phyloP scores from a whole-genome alignment of 2,329 filamentous ascomycete species.

The Penicillium sp. region DNA sequence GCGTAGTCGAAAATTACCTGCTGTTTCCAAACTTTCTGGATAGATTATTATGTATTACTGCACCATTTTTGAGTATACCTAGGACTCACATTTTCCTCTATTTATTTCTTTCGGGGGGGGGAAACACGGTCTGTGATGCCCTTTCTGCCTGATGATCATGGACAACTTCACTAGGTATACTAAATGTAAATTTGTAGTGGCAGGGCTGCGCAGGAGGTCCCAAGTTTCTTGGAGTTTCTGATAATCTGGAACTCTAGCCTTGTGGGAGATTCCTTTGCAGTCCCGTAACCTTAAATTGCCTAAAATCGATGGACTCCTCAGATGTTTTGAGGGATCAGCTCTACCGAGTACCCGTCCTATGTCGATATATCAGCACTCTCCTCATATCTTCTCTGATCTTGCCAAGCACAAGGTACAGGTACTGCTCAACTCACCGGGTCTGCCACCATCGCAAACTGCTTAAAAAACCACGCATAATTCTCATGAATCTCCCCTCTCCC shows the following conservation, averaged over 20 bases:
- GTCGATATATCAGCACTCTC: neutral
- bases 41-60: slow-evolving; percentile 4
- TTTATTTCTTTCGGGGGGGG: neutral
- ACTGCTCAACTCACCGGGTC: slow-evolving; percentile 33
- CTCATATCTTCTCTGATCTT: no score
- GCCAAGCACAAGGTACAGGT: no score
- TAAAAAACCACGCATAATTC: slow-evolving; percentile 38
- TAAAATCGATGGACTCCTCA: neutral
- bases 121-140: neutral
- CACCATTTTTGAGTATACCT: neutral
- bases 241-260: no score
- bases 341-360: slow-evolving; percentile 39
- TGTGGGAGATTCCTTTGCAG: neutral
- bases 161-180: neutral
- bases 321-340: slow-evolving; percentile 35
- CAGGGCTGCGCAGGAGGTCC: neutral
- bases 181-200: neutral
- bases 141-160: neutral
- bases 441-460: slow-evolving; percentile 41
- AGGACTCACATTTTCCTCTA: neutral
- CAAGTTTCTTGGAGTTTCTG: no score
- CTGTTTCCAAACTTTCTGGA: no score
- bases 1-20: neutral
- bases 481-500: slow-evolving; percentile 35
- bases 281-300: neutral